Evolutionary conservation across 73 alveolate species (phyloP), one percentile per base, ranked within the genome.

Genomic region (Durusdinium trenchii): DNA sequence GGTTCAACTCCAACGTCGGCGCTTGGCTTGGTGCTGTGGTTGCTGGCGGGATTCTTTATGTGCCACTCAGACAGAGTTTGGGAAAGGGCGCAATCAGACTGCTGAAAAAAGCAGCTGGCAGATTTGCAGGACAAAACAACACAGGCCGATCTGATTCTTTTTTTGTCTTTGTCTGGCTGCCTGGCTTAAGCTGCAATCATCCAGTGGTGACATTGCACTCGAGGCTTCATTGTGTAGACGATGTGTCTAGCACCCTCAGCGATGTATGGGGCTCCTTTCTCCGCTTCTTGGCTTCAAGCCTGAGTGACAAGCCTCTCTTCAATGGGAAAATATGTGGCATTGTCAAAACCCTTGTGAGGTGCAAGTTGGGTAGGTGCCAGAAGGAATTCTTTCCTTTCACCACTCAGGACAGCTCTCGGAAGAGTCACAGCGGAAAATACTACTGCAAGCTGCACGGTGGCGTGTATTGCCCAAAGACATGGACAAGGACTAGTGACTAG

Each of bases 161-260:
- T n/a, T n/a, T n/a, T n/a, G n/a, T n/a, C n/a, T n/a, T n/a, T 30
- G 45, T 32, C 23, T 5, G 38, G 20, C 51, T 71, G 47, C 32
- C 48, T 35, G 47, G 16, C 32, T 16, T 57, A 12, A 12, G 69
- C 69, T 16, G 23, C 69, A 23, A 57, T 12, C 23, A 16, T 57
- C 12, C 69, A 23, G 23, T 16, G 12, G 32, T 75, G 26, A 16
- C 71, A 42, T n/a, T 30, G 43, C 40, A 38, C n/a, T 23, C 75
- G 32, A 87, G 95, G 95, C 67, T 90, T 46, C 67, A 90, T 51
- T 90, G 96, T 51, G 86, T 46, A 20, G 96, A 90, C 64, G 96
- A 90, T 32, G 96, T 90, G 40, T 60, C 86, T 43, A 90, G 96
- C 86, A 32, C 87, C 36, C 42, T 50, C 86, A 73, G 83, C 30